Conservation (phyloP, 2,329 filamentous ascomycete genomes). For the Madurella fahalii region DNA sequence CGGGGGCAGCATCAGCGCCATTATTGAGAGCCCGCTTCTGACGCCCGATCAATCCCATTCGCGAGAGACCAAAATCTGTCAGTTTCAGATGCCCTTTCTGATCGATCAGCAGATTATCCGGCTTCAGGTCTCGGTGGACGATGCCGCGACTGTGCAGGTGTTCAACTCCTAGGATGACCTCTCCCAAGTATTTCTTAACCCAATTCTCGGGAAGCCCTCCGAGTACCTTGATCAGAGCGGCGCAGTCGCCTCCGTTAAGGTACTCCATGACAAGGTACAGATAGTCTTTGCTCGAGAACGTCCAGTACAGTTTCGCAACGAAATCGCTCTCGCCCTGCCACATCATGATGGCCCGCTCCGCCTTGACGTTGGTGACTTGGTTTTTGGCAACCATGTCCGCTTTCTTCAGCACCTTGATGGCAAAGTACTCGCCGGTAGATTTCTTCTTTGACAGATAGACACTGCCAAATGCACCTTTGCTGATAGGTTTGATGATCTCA, state of each 20-base stretch:
- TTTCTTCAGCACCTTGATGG: conserved; percentile 97
- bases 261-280: conserved; percentile 99
- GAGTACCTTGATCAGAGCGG: conserved; percentile 90
- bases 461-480: conserved; percentile 96
- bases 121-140: conserved; percentile 94
- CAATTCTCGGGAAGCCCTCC: conserved; percentile 92
- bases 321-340: conserved; percentile 99
- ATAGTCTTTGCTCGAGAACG: conserved; percentile 98
- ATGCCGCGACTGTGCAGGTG: conserved; percentile 92
- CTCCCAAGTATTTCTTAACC: conserved; percentile 95
- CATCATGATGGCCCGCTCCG: conserved; percentile 99
- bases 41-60: conserved; percentile 93
- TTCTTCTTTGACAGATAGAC: conserved; percentile 99
- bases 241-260: conserved; percentile 93
- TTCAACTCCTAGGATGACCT: conserved; percentile 94
- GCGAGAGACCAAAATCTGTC: conserved; percentile 93
- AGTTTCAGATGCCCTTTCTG: conserved; percentile 94
- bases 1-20: conserved; percentile 77
- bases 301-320: conserved; percentile 98
- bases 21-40: conserved; percentile 88
- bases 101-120: conserved; percentile 95
- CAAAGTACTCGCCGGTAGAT: conserved; percentile 95
- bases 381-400: conserved; percentile 99
- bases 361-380: conserved; percentile 98
- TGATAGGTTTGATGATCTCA: conserved; percentile 98